Evolutionary conservation across 768 basidiomycete species (phyloP), one percentile per base, ranked within the genome.

Genomic region (Lactarius vividus): DNA sequence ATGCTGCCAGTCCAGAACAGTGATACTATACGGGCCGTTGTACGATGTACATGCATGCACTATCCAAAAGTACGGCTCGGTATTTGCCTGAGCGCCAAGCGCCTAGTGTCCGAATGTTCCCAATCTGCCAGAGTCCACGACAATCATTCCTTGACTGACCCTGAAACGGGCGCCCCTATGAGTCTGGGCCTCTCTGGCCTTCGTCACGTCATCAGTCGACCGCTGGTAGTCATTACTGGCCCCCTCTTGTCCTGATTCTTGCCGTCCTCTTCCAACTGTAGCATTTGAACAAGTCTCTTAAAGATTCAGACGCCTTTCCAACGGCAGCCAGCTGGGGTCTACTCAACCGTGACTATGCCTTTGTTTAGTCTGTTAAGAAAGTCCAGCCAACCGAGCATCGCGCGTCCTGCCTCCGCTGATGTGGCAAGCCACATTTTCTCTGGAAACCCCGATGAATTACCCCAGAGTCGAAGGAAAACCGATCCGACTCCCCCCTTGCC

Each of bases 291-390:
- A 44, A 49, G 9, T 37, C 13, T 26, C 13, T 28, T 52, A 10
- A 26, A 52, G 23, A 52, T 26, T 0, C 46, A 13, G 35, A 37
- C 35, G 4, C n/a, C n/a, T 49, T 49, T 6, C 23, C n/a, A 26
- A 49, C 5, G 5, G n/a, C 44, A 23, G 5, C 46, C 10, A 23
- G 23, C n/a, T n/a, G 2, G 11, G n/a, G 2, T 15, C 46, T 49
- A 23, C 46, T 26, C n/a, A 46, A 49, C 35, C 3, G 35, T 39
- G 11, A 13, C 37, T 28, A 66, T 66, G 61, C 20, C 39, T 28
- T 35, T 62, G 26, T 26, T 49, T 13, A 56, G 29, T 35, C 26
- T 44, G 20, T 62, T 62, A 35, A 62, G 39, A 15, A 66, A 52
- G 52, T 26, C 23, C 29, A 62, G 46, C 56, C 56, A 58, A 4